Evolutionary conservation across 2,329 filamentous ascomycete genomes (phyloP), one percentile per base, ranked within the genome.

Genomic region (Sordariomycetes sp.): DNA sequence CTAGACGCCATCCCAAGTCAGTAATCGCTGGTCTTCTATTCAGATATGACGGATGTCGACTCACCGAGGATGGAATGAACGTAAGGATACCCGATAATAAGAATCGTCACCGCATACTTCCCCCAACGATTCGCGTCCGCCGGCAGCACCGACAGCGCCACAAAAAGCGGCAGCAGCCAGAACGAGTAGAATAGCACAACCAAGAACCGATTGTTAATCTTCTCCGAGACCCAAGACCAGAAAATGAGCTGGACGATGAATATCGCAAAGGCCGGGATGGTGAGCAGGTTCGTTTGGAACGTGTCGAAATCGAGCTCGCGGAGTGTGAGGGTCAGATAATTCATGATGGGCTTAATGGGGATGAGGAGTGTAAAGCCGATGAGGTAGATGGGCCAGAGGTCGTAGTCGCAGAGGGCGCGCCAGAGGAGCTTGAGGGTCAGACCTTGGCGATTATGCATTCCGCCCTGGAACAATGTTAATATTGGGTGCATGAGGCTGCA

Each of bases 381-480:
- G 7, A 75, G 55, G 60, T 82, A 82, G 7, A 81, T 64, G 0
- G 78, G 78, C 76, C 76, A 84, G 58, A 84, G 69, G 60, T 83
- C 77, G 58, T 78, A 83, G 60, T 84, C 81, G 4, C 68, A 70
- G 1, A 82, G 65, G 3, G 75, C 74, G 24, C 77, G 65, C 74
- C 76, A 81, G 1, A 83, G 72, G 2, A 74, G 67, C 3, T 65
- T 68, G 0, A 70, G 71, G 0, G 76, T 79, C 35, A 84, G 75
- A 0, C 76, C 75, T 64, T 82, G 70, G 6, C 80, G 74, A 60
- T 84, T 84, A 64, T 83, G 78, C 78, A 85, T 82, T 56, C 75
- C 74, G 57, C 77, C 76, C 63, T 54, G 20, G n/a, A 22, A 22
- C 3, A 3, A 50, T 50, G 5, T 50, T 24, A 22, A 2, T 17